phyloP scores from a whole-genome alignment of 208 protist species.

The Strigomonas galati region DNA sequence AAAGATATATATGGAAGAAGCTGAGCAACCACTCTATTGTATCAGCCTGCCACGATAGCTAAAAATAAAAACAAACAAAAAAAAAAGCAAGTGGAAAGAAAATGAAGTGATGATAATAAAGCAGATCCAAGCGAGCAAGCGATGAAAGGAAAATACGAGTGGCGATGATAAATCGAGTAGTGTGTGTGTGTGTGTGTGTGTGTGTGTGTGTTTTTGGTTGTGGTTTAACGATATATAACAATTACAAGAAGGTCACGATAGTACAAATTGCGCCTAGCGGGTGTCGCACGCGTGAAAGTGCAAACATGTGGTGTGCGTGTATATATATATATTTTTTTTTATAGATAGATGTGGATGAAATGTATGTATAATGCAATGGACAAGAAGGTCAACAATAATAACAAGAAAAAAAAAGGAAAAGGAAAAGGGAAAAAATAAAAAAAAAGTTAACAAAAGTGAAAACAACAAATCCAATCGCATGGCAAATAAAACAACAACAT shows the following conservation, averaged over 20 bases:
- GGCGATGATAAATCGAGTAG: not conserved
- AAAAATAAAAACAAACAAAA: not conserved
- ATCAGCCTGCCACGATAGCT: not conserved
- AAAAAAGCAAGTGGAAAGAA: not conserved
- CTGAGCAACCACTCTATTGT: not conserved
- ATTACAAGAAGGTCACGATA: not conserved
- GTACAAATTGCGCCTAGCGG: too few species aligned
- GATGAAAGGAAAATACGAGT: not conserved
- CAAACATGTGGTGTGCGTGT: not conserved
- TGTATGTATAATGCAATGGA: not conserved
- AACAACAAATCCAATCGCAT: not conserved
- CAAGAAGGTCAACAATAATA: not conserved
- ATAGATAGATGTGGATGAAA: not conserved
- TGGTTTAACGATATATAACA: not conserved
- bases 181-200: not conserved
- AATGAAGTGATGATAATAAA: not conserved
- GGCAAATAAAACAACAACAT: not conserved
- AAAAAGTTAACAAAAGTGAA: not conserved
- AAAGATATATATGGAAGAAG: conserved; percentile 7
- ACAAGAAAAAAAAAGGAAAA: conserved; percentile 4
- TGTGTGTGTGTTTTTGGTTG: not conserved
- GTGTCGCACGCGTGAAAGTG: not conserved
- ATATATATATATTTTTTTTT: conserved; percentile 6
- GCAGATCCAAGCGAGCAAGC: not conserved
- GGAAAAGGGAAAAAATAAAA: conserved; percentile 4